Evolutionary conservation across 169 alveolate genomes (phyloP).

Genomic region (Eimeria praecox): DNA sequence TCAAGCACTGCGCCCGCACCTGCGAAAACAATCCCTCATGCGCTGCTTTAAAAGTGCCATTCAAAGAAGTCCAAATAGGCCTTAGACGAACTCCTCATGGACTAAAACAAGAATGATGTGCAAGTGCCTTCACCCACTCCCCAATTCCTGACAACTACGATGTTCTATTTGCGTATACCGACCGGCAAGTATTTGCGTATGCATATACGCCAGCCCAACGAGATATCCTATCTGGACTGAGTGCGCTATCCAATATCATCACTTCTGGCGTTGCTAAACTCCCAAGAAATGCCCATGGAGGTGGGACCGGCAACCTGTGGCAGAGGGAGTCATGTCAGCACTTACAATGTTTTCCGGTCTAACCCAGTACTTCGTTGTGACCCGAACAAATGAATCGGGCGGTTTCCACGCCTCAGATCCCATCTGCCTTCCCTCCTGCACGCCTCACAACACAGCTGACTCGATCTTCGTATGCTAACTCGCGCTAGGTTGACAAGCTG

Average conservation of each 20-base stretch:
- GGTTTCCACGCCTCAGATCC: constrained; percentile 86
- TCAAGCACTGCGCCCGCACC: constrained; percentile 86
- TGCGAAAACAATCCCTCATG: not conserved
- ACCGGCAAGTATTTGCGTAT: not conserved
- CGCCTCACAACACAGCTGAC: not conserved
- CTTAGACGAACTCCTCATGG: not conserved
- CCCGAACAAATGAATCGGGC: constrained; percentile 89
- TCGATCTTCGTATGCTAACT: not conserved
- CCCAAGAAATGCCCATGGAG: not conserved
- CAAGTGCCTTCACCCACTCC: not conserved
- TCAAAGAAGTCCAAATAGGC: not conserved
- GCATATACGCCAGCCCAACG: not conserved
- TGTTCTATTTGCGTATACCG: not conserved
- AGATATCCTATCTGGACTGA: not conserved
- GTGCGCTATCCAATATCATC: not conserved
- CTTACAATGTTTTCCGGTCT: constrained; percentile 87
- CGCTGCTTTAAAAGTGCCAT: not conserved
- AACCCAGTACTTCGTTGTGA: constrained; percentile 88
- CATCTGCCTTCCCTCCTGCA: constrained; percentile 31
- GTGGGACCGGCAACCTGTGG: not conserved
- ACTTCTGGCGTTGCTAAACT: not conserved
- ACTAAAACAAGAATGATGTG: not conserved
- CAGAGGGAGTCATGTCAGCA: not conserved
- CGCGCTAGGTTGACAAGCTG: not conserved
- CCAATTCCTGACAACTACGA: not conserved